Evolutionary conservation across 1,139 yeast genomes (phyloP), one percentile per base, ranked within the genome.

Genomic region (Scheffersomyces titani): DNA sequence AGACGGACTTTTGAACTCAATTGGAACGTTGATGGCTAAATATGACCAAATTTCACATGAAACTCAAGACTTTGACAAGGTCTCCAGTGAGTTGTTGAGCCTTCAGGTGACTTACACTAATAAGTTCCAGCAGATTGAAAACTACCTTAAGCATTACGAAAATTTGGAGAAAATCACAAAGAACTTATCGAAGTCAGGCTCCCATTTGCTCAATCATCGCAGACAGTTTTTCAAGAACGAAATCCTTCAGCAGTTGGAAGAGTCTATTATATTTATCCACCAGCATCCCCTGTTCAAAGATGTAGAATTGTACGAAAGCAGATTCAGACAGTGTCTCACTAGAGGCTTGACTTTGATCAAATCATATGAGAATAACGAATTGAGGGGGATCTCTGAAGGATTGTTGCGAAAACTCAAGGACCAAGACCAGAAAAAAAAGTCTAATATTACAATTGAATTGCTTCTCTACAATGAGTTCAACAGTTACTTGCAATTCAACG

Each of bases 321-420:
- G 94, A 59, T 91, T 90, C 72, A 83, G 92, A 59, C 97, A 91
- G 65, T 91, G 97, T 66, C 81, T 92, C 83, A 88, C 96, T 0
- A 82, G 97, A 58, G 88, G 97, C 0, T 78, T 92, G 56, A 86
- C 96, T 0, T 76, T 94, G 61, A 84, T 92, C 21, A 83, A 88
- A 61, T 90, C 88, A 63, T 90, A 86, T 67, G 75, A 90, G 57
- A 80, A 81, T 30, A 81, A 77, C 51, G 82, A 82, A 51, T 69
- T 92, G 51, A 84, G 82, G 57, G 77, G 75, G 19, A 69, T 85
- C 1, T 78, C 81, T 47, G 72, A 71, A 22, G 82, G 77, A 9
- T 77, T 89, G 44, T 69, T 72, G 18, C 64, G 60, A 50, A 76
- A 73, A 56, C 68, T 64, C 9, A 48, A 55, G 16, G 55, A 52